Conservation (phyloP, 345 rosid genomes). For the Pugionium dolabratum region DNA sequence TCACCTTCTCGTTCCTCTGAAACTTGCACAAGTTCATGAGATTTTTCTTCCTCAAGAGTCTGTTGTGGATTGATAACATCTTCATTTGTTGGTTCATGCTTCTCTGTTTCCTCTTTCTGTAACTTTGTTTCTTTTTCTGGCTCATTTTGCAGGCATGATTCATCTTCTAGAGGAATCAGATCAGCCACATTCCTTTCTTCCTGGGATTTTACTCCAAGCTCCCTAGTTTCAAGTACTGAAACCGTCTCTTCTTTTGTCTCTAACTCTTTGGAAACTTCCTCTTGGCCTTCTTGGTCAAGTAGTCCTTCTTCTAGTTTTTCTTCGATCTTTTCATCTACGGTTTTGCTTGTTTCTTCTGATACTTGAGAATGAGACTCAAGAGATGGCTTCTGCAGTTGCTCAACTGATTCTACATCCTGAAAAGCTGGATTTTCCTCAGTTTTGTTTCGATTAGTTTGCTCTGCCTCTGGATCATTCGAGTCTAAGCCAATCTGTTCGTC, state of each 20-base stretch:
- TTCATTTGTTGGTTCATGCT: slow-evolving; percentile 23
- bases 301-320: slow-evolving; percentile 11
- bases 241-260: slow-evolving; percentile 20
- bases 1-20: slow-evolving; percentile 19
- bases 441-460: slow-evolving; percentile 21
- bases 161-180: slow-evolving; percentile 13
- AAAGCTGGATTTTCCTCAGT: background rate
- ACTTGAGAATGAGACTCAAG: slow-evolving; percentile 31
- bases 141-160: slow-evolving; percentile 7
- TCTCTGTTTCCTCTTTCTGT: slow-evolving; percentile 12
- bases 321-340: slow-evolving; percentile 12
- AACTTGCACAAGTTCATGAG: slow-evolving; percentile 17
- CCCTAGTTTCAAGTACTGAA: background rate
- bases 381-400: slow-evolving; percentile 20
- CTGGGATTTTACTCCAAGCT: background rate
- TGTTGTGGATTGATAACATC: slow-evolving; percentile 13
- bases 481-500: slow-evolving; percentile 23
- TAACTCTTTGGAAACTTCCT: slow-evolving; percentile 10
- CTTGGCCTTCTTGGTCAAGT: slow-evolving; percentile 15
- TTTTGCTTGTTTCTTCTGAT: slow-evolving; percentile 33
- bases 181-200: slow-evolving; percentile 20
- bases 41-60: slow-evolving; percentile 3
- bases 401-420: slow-evolving; percentile 16
- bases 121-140: slow-evolving; percentile 10
- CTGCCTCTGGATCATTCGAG: background rate